A percentile compares a stretch with the other conserved stretches of the same genome.
Conservation (phyloP, 208 protist species). For the Trypanosoma theileri region DNA sequence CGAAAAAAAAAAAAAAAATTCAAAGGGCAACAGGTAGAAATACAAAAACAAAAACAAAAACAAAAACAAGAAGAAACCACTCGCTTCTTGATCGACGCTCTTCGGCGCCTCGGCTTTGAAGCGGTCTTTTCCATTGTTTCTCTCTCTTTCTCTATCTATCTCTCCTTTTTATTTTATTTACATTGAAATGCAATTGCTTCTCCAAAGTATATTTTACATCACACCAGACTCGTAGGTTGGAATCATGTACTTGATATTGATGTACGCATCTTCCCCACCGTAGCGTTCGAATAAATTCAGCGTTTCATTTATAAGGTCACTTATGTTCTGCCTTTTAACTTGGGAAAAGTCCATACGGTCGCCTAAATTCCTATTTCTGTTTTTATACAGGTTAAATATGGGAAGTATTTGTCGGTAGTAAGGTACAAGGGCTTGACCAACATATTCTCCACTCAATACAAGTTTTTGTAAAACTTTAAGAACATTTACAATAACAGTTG, state of each 20-base stretch:
- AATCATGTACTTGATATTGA: conserved; percentile 97
- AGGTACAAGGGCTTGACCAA: conserved; percentile 97
- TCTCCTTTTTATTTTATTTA: conserved; percentile 17
- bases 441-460: conserved; percentile 92
- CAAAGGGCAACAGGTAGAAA: too few relatives aligned
- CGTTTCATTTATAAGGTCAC: conserved; percentile 97
- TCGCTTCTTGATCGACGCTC: too few relatives aligned
- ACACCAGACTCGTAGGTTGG: conserved; percentile 91
- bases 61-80: too few relatives aligned
- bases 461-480: conserved; percentile 97
- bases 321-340: conserved; percentile 91
- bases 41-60: too few relatives aligned
- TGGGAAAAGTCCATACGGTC: conserved; percentile 97
- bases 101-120: too few relatives aligned
- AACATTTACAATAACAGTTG: conserved; percentile 93
- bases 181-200: neutral
- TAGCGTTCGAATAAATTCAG: conserved; percentile 93
- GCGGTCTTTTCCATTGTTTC: neutral
- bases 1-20: too few relatives aligned
- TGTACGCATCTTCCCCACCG: conserved; percentile 93
- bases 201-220: conserved; percentile 31
- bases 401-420: conserved; percentile 99
- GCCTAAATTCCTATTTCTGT: conserved; percentile 86
- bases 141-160: neutral
- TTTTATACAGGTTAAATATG: conserved; percentile 98